Conservation (phyloP, 2,329 filamentous ascomycete genomes). For the Aureobasidium mangrovei region DNA sequence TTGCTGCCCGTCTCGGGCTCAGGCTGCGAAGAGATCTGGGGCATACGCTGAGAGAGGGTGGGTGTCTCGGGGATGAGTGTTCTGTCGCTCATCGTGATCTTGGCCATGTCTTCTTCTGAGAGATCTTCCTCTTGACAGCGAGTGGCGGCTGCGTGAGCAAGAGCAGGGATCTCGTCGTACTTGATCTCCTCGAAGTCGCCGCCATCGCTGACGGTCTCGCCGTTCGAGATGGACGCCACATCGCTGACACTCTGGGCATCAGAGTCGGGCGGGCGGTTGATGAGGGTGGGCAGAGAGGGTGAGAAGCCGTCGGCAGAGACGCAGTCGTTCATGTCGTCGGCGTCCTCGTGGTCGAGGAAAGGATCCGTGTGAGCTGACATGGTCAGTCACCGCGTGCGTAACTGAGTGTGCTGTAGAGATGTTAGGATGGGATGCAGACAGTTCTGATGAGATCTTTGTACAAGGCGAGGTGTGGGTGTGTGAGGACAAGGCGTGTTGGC, state of each 20-base stretch:
- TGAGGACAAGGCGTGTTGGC: no score
- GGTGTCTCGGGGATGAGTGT: conserved; percentile 6
- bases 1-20: background rate
- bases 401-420: background rate
- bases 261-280: background rate
- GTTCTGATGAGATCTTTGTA: background rate
- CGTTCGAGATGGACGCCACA: conserved; percentile 2
- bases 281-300: conserved; percentile 4
- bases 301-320: background rate
- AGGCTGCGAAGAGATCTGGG: background rate
- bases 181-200: conserved; percentile 9
- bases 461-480: background rate
- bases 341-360: conserved; percentile 1
- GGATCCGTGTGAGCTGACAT: conserved; percentile 2
- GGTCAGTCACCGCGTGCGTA: background rate
- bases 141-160: background rate
- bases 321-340: background rate
- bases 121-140: background rate
- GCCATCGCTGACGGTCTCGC: conserved; percentile 11
- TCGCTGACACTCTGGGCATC: conserved; percentile 7
- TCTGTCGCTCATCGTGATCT: conserved; percentile 9
- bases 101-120: conserved; percentile 8
- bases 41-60: conserved; percentile 8
- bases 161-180: conserved; percentile 12
- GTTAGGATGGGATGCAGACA: conserved; percentile 1